Percentiles rank a stretch among this genome's conserved stretches.
phyloP scores from a whole-genome alignment of 148 eudicot species.

The Vaccinium vitisidaea region DNA sequence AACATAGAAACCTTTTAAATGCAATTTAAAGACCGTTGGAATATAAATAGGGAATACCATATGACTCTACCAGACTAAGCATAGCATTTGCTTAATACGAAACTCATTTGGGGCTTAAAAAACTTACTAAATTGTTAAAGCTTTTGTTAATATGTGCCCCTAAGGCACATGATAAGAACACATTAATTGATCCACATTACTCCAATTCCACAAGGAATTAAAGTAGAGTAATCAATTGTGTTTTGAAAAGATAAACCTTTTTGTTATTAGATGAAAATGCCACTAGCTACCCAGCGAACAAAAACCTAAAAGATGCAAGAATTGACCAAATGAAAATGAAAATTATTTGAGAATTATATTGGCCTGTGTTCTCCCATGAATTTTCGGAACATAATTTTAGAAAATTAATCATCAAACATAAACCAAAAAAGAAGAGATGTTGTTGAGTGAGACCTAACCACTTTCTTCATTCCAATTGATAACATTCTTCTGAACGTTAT shows the following conservation, averaged over 20 bases:
- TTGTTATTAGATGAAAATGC: background rate
- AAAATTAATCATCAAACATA: too few relatives aligned
- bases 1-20: background rate
- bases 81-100: background rate
- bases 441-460: background rate
- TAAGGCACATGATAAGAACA: background rate
- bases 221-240: background rate
- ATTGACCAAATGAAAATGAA: background rate
- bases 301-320: background rate
- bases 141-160: background rate
- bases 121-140: background rate
- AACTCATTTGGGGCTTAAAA: background rate
- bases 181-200: too few relatives aligned
- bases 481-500: background rate
- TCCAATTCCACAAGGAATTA: background rate
- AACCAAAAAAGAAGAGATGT: background rate
- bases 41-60: background rate
- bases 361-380: background rate
- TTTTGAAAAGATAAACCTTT: background rate
- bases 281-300: background rate
- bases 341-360: background rate
- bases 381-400: too few relatives aligned
- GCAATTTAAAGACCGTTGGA: background rate
- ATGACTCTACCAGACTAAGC: background rate
- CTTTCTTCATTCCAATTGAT: background rate